Base-by-base conservation (phyloP, 2,329 filamentous ascomycete species). In the Xylariaceae sp. region DNA sequence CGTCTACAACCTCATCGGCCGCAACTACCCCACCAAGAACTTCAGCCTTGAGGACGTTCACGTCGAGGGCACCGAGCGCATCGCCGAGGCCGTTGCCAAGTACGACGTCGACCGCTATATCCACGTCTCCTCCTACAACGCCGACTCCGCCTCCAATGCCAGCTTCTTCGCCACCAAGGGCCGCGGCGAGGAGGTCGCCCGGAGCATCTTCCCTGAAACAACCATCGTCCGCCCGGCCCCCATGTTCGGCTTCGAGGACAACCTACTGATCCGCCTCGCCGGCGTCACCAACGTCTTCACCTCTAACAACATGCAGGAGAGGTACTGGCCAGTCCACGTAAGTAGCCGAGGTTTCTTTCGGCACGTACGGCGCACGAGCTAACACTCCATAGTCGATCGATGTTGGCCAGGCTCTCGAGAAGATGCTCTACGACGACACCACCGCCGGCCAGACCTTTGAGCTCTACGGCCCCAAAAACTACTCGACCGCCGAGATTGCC, bases 101-200 rank as follows among this genome's bases (percentile, higher is more conserved):
- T 99, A 99, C 74, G 93, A 99, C 66, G 85, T 97, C 61, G 94
- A 99, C 74, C 87, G 94, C 60, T 99, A 90, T 73, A 91, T 99
- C 60, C 94, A 99, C 65, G 86, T 99, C 63, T 99, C 94, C 10
- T 96, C 92, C 31, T 92, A 95, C 80, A 97, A 93, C 67, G 93
- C 90, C 52, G 78, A 88, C 71, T 80, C 83, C 41, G 79, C 89
- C 61, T 97, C 93, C 16, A 73, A 86, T 2, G 93, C 90, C 11
- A 89, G 94, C 66, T 99, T 93, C 81, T 97, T 88, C 73, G 80
- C 87, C 55, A 96, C 91, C 62, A 99, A 99, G 88, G 92, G 80
- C 54, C 82, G 79, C 66, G 89, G 89, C 61, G 94, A 99, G 76
- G 78, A 87, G 68, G 82, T 95, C 45, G 94, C 86, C 42, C 87